A percentile compares a stretch with the other conserved stretches of the same genome.
Evolutionary conservation across 495 filamentous ascomycete genomes (phyloP).

Genomic region (Amorphotheca resinae): DNA sequence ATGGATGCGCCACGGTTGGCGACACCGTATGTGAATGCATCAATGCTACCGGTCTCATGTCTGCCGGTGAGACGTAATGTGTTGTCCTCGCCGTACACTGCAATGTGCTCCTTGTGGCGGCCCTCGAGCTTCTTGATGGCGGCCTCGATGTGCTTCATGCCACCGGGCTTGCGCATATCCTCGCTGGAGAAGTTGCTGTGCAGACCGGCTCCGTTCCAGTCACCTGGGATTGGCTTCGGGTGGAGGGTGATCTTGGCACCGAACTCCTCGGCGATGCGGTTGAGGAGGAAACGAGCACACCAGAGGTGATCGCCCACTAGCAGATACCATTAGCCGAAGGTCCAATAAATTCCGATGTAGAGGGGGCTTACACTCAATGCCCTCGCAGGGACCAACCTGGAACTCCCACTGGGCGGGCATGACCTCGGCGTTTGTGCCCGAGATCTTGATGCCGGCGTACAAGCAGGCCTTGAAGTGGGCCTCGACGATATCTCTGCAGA

Average conservation of each 20-base stretch:
- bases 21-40: slow-evolving; percentile 89
- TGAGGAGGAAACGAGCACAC: slow-evolving; percentile 91
- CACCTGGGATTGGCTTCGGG: slow-evolving; percentile 96
- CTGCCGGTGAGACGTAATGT: slow-evolving; percentile 76
- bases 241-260: slow-evolving; percentile 92
- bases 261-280: slow-evolving; percentile 95
- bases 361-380: slow-evolving; percentile 47
- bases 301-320: slow-evolving; percentile 91
- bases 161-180: slow-evolving; percentile 78
- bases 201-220: slow-evolving; percentile 99
- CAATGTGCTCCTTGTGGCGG: slow-evolving; percentile 90
- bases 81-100: slow-evolving; percentile 95
- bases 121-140: slow-evolving; percentile 79
- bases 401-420: slow-evolving; percentile 99
- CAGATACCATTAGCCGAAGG: slow-evolving; percentile 9
- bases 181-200: slow-evolving; percentile 51
- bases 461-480: slow-evolving; percentile 97
- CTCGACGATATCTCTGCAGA: slow-evolving; percentile 96
- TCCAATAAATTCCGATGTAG: background rate
- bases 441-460: slow-evolving; percentile 84
- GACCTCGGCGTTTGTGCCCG: slow-evolving; percentile 98
- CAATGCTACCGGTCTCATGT: slow-evolving; percentile 91
- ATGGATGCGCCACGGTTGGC: slow-evolving; percentile 91
- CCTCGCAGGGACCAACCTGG: slow-evolving; percentile 90
- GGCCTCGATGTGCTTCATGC: slow-evolving; percentile 85